Conservation (phyloP, 2,329 filamentous ascomycete genomes). For the Fusarium annulatum region DNA sequence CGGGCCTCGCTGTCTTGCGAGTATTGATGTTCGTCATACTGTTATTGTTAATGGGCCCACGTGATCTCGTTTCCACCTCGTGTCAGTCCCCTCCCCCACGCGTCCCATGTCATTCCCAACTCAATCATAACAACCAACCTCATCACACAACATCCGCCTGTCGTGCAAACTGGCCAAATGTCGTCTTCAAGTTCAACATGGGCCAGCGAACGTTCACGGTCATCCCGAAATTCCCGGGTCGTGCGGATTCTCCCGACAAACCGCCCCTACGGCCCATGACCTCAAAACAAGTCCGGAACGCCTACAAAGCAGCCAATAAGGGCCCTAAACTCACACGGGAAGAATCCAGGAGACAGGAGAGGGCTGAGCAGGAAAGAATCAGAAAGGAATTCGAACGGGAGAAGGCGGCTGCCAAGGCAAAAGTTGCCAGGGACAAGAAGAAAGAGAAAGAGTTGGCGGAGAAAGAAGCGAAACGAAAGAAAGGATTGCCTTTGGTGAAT, state of each 20-base stretch:
- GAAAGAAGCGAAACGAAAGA: slow-evolving; percentile 61
- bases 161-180: slow-evolving; percentile 26
- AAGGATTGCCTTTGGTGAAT: slow-evolving; percentile 64
- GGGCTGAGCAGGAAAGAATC: slow-evolving; percentile 65
- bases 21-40: background rate
- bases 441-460: slow-evolving; percentile 63
- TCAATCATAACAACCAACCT: background rate
- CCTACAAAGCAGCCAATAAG: slow-evolving; percentile 51
- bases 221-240: slow-evolving; percentile 50
- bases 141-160: background rate
- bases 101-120: slow-evolving; percentile 8
- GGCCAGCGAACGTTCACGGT: slow-evolving; percentile 59
- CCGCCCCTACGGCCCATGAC: slow-evolving; percentile 52
- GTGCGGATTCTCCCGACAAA: slow-evolving; percentile 31
- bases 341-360: slow-evolving; percentile 54
- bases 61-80: slow-evolving; percentile 45
- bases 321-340: slow-evolving; percentile 53
- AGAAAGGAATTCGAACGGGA: slow-evolving; percentile 63
- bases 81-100: slow-evolving; percentile 27
- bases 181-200: slow-evolving; percentile 44
- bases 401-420: slow-evolving; percentile 60
- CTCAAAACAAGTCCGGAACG: slow-evolving; percentile 55
- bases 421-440: slow-evolving; percentile 64
- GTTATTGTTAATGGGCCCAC: slow-evolving; percentile 30
- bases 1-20: background rate